Conservation (phyloP, 2,329 filamentous ascomycete genomes). For the Penicillium sp. region DNA sequence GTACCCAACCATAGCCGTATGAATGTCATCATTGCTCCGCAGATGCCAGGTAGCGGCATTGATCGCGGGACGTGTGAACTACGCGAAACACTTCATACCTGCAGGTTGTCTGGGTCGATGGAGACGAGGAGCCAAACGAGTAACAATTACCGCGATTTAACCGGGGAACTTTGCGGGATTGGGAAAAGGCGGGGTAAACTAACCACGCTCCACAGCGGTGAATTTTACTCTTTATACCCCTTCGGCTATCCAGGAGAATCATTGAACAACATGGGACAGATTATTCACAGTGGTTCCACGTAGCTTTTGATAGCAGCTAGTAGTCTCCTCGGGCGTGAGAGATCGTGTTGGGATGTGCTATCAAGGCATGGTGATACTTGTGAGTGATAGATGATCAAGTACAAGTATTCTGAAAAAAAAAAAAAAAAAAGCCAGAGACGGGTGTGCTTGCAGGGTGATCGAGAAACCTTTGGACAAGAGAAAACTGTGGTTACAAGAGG, state of each 20-base stretch:
- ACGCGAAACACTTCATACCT: slow-evolving; percentile 2
- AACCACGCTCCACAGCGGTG: slow-evolving; percentile 13
- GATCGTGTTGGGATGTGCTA: too few species aligned
- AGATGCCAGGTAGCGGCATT: neutral
- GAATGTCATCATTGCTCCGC: slow-evolving; percentile 16
- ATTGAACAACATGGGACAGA: neutral
- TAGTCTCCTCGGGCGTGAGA: too few species aligned
- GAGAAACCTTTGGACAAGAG: too few species aligned
- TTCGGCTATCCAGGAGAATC: neutral
- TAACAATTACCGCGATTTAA: neutral
- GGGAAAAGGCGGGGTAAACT: neutral
- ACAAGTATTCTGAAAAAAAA: too few species aligned
- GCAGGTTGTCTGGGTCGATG: slow-evolving; percentile 1
- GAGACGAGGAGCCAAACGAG: slow-evolving; percentile 6
- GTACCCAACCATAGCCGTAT: slow-evolving; percentile 11
- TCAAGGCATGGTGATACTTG: too few species aligned
- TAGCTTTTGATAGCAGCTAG: too few species aligned
- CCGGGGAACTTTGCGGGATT: neutral
- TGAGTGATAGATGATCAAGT: too few species aligned
- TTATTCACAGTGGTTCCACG: too few species aligned
- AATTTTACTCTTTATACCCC: slow-evolving; percentile 6
- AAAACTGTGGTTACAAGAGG: too few species aligned
- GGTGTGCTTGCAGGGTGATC: too few species aligned
- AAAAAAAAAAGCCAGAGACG: too few species aligned
- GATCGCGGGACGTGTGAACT: slow-evolving; percentile 4